Conservation (phyloP, 495 filamentous ascomycete genomes). For the Penicillium pancosmium region DNA sequence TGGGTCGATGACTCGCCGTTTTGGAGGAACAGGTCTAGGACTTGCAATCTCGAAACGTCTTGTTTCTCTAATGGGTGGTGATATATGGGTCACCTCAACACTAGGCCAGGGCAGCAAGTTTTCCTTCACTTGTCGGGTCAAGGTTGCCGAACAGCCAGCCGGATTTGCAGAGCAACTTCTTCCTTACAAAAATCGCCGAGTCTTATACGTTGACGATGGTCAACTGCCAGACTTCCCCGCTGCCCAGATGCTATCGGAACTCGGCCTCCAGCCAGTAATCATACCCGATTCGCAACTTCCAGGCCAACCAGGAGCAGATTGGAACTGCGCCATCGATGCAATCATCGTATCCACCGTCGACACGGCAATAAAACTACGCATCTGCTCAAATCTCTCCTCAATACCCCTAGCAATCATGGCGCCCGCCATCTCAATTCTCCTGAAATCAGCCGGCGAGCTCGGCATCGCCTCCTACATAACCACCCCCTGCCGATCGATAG, state of each 20-base stretch:
- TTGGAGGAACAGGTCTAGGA: conserved; percentile 78
- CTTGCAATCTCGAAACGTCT: conserved; percentile 76
- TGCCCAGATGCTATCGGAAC: conserved; percentile 65
- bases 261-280: conserved; percentile 74
- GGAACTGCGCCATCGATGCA: conserved; percentile 72
- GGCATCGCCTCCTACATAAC: conserved; percentile 96
- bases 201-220: conserved; percentile 86
- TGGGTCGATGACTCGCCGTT: conserved; percentile 84
- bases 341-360: conserved; percentile 88
- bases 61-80: conserved; percentile 78
- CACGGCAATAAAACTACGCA: conserved; percentile 75
- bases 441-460: conserved; percentile 88
- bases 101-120: conserved; percentile 85
- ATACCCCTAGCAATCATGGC: conserved; percentile 87
- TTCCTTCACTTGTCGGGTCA: conserved; percentile 78
- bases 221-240: conserved; percentile 68
- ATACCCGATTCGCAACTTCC: conserved; percentile 55
- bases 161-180: conserved; percentile 72
- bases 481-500: conserved; percentile 84
- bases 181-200: conserved; percentile 76
- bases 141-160: conserved; percentile 74
- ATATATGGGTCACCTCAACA: conserved; percentile 85
- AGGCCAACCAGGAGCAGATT: conserved; percentile 48
- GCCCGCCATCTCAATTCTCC: conserved; percentile 78
- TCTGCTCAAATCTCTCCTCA: conserved; percentile 81